Evolutionary conservation across 345 rosid genomes (phyloP).

Genomic region (Populus ilicifolia): DNA sequence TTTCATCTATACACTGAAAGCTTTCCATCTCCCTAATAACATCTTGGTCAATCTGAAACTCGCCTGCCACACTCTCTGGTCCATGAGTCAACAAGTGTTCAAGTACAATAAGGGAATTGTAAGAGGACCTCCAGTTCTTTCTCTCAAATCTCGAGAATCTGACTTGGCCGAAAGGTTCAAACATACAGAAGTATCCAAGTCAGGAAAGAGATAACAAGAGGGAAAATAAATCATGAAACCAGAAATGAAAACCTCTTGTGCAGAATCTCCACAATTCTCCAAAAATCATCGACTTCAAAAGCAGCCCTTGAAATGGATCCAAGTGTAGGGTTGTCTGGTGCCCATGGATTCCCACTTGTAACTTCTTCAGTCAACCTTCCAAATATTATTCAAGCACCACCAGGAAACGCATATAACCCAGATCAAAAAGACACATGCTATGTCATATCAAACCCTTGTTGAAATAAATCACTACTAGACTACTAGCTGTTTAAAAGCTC

Average conservation of each 20-base stretch:
- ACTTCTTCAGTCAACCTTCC: conserved; percentile 84
- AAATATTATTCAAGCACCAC: background rate
- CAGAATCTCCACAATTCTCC: conserved; percentile 68
- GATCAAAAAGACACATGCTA: conserved; percentile 18
- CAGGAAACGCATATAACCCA: conserved; percentile 15
- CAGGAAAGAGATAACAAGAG: background rate
- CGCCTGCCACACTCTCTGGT: conserved; percentile 79
- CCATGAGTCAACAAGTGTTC: conserved; percentile 90
- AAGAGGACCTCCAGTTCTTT: conserved; percentile 72
- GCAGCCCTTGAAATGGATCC: conserved; percentile 82
- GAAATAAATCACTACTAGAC: background rate
- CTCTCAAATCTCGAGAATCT: conserved; percentile 70
- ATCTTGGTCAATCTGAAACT: conserved; percentile 59
- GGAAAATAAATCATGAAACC: background rate
- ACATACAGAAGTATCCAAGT: background rate
- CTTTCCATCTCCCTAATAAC: conserved; percentile 46
- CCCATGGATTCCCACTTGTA: conserved; percentile 54
- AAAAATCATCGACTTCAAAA: conserved; percentile 85
- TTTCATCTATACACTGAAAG: conserved; percentile 49
- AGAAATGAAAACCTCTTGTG: conserved; percentile 58
- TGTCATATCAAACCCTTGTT: background rate
- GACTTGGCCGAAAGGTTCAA: conserved; percentile 1
- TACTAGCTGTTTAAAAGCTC: background rate
- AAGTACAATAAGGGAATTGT: conserved; percentile 66
- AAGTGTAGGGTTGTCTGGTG: conserved; percentile 60